Evolutionary conservation across 495 filamentous ascomycete species (phyloP), one percentile per base, ranked within the genome.

Genomic region (Penicillium cosmopolitanum): DNA sequence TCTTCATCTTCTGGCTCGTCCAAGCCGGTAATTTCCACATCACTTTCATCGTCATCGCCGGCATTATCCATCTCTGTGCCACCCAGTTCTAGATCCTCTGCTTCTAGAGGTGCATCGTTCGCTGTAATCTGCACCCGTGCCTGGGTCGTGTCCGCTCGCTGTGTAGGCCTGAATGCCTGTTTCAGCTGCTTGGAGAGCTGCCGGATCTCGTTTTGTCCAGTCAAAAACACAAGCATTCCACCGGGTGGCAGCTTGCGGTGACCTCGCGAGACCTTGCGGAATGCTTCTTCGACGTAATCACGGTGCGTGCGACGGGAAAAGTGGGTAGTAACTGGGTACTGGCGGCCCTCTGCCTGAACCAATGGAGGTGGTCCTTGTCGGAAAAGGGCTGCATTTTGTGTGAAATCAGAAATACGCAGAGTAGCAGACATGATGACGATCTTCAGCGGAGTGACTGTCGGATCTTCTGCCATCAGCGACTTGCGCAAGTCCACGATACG

Each of bases 351-450:
- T 0, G 91, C 89, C 68, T 97, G 86, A 7, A 98, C 78, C 19
- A 98, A 79, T 10, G 93, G 93, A 0, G 95, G 96, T 3, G 89
- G 83, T 3, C 77, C 79, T n/a, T 76, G 79, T 4, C 86, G 80
- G 71, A 98, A 99, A 0, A 99, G 80, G 23, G 79, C 84, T 21
- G 81, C 71, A 62, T 99, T 99, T 57, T 92, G 82, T 3, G 89
- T 90, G 64, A 99, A 94, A 66, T 98, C 94, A 7, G 92, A 89
- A 31, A 97, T 89, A 53, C 91, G 80, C 9, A 98, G 80, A 2
- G 96, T 99, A 19, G 96, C 96, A 48, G 93, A 97, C 96, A 99
- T 99, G 73, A 99, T 96, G 57, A 99, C 85, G 6, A 99, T 81
- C 74, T 97, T 99, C 64, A 99, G 64, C 6, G 92, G 92, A 64